These are phyloP conservation scores for Phytophthora ohioensis DNA, from an alignment of 352 stramenopile genomes.

Conservation along the genomic window DNA sequence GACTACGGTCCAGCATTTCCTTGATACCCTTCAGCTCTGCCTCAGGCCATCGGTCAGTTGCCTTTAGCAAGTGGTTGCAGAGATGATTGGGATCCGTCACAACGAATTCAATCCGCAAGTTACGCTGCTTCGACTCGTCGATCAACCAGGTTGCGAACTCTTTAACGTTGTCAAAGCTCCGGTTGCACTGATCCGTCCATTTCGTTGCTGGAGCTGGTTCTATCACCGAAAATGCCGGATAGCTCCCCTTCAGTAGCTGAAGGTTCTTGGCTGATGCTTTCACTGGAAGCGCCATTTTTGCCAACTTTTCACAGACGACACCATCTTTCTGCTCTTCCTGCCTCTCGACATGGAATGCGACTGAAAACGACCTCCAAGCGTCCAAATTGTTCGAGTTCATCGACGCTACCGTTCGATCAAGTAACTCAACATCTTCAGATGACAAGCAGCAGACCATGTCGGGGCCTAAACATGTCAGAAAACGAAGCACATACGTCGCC, in stretches of 20 bases:
- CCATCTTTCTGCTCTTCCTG: conserved; percentile 68
- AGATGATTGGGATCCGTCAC: not conserved
- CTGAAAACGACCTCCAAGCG: conserved; percentile 49
- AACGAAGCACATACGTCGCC: conserved; percentile 76
- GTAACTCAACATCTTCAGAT: conserved; percentile 35
- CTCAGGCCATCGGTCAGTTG: conserved; percentile 30
- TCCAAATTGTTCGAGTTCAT: conserved; percentile 41
- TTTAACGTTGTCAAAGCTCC: conserved; percentile 22
- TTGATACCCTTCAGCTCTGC: conserved; percentile 35
- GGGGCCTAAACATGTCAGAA: conserved; percentile 61
- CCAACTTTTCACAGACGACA: conserved; percentile 23
- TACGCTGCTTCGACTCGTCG: conserved; percentile 25
- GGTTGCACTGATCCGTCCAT: not conserved
- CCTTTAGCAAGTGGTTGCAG: conserved; percentile 25
- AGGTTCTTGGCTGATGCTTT: not conserved
- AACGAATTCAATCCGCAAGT: conserved; percentile 25
- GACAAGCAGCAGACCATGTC: conserved; percentile 66
- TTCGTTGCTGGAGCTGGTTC: conserved; percentile 43
- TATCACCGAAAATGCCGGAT: conserved; percentile 37
- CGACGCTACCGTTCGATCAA: conserved; percentile 35
- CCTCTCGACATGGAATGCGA: conserved; percentile 57
- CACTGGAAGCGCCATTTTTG: conserved; percentile 7
- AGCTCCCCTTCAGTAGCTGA: conserved; percentile 50
- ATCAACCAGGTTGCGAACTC: conserved; percentile 42
- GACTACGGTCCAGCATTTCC: conserved; percentile 32